phyloP scores from a whole-genome alignment of 225 moss, liverwort and hornwort genomes.

The Marchantia paleacea region DNA sequence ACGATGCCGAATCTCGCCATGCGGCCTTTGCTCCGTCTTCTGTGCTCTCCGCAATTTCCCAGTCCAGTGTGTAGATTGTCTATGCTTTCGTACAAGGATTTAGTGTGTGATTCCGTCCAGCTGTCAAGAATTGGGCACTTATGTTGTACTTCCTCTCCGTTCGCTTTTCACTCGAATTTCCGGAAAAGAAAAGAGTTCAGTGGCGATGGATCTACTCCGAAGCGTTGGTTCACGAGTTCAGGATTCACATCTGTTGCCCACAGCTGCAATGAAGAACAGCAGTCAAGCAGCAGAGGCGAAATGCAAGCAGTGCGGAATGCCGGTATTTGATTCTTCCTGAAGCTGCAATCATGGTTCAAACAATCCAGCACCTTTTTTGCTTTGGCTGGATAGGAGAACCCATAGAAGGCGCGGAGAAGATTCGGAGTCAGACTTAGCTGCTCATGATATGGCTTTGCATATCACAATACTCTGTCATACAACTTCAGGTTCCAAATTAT shows the following conservation, averaged over 20 bases:
- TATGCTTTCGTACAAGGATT: constrained; percentile 9
- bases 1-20: constrained; percentile 19
- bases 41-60: background rate
- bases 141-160: background rate
- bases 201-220: constrained; percentile 5
- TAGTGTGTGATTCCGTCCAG: constrained; percentile 1
- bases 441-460: background rate
- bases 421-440: background rate
- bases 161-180: background rate
- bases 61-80: constrained; percentile 5
- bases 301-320: background rate
- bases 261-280: constrained; percentile 5
- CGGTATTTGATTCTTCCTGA: constrained; percentile 1
- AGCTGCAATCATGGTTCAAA: background rate
- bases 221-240: background rate
- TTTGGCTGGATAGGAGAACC: background rate
- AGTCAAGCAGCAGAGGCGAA: constrained; percentile 4
- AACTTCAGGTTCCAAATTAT: background rate
- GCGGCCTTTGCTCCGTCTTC: constrained; percentile 24
- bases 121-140: background rate
- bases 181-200: background rate
- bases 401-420: background rate
- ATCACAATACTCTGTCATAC: background rate
- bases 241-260: constrained; percentile 8
- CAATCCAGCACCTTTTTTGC: background rate